Evolutionary conservation across 1,284 basidiomycete species (phyloP).

Genomic region (Ustilago shanxiensis): DNA sequence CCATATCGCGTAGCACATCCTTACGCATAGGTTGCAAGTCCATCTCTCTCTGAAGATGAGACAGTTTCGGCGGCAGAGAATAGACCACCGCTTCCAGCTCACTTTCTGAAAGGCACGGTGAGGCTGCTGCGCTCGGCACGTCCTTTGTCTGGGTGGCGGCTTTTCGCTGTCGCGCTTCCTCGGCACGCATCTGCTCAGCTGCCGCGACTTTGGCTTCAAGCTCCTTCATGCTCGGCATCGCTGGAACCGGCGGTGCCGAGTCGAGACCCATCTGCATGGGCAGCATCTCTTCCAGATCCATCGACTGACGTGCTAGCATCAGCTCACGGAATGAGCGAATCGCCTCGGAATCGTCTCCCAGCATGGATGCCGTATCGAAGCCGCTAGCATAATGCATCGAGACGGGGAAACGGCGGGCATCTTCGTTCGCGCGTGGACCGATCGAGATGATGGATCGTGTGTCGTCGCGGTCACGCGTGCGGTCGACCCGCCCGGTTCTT

Average conservation of each 20-base stretch:
- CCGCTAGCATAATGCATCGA: slow-evolving; percentile 64
- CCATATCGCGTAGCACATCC: slow-evolving; percentile 32
- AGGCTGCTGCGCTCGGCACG: slow-evolving; percentile 1
- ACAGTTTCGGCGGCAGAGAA: slow-evolving; percentile 27
- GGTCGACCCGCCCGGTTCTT: slow-evolving; percentile 1
- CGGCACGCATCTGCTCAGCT: slow-evolving; percentile 23
- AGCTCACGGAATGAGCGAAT: slow-evolving; percentile 47
- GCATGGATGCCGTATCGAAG: slow-evolving; percentile 54
- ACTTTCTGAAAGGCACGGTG: slow-evolving; percentile 12
- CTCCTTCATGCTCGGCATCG: slow-evolving; percentile 49
- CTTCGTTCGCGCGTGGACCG: slow-evolving; percentile 41
- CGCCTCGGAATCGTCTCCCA: slow-evolving; percentile 50
- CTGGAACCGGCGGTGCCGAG: slow-evolving; percentile 55
- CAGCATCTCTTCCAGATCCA: slow-evolving; percentile 60
- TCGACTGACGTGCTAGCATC: slow-evolving; percentile 57
- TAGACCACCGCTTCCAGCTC: slow-evolving; percentile 2
- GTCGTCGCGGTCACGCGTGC: slow-evolving; percentile 18
- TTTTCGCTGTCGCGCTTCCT: slow-evolving; percentile 1
- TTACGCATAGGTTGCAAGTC: slow-evolving; percentile 24
- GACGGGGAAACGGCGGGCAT: slow-evolving; percentile 58
- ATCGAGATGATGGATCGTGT: slow-evolving; percentile 43
- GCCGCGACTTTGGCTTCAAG: slow-evolving; percentile 39
- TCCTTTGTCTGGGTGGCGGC: background rate
- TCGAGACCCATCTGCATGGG: slow-evolving; percentile 39
- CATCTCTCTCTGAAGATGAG: slow-evolving; percentile 26